These are phyloP conservation scores for Rosa hybrid DNA, from an alignment of 331 rosid species.

Conservation along the genomic window DNA sequence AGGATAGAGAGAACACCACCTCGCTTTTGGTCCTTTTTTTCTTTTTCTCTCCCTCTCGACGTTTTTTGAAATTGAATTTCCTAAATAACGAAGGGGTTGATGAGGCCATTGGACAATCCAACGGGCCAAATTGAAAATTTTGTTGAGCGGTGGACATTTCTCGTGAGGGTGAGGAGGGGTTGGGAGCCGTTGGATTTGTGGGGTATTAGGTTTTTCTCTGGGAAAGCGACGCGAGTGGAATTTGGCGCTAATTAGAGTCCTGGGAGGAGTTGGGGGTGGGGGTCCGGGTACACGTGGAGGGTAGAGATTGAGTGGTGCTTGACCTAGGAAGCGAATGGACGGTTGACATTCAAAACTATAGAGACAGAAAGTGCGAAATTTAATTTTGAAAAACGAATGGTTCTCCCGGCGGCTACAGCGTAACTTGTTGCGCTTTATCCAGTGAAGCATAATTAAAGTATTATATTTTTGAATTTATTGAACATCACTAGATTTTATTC, in stretches of 20 bases:
- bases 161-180: background rate
- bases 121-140: slow-evolving; percentile 15
- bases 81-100: slow-evolving; percentile 37
- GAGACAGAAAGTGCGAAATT: background rate
- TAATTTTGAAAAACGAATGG: background rate
- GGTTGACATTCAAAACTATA: slow-evolving; percentile 29
- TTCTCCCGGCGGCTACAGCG: slow-evolving; percentile 1
- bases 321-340: slow-evolving; percentile 3
- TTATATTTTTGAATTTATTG: background rate
- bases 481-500: background rate
- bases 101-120: background rate
- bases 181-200: slow-evolving; percentile 39
- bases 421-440: background rate
- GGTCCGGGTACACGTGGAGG: slow-evolving; percentile 37
- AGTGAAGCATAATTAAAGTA: too few relatives aligned
- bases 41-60: slow-evolving; percentile 41
- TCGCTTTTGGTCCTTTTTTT: slow-evolving; percentile 14
- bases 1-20: background rate
- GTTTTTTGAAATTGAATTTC: slow-evolving; percentile 61
- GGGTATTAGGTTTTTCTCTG: slow-evolving; percentile 12
- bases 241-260: slow-evolving; percentile 74
- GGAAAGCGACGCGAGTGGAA: slow-evolving; percentile 33
- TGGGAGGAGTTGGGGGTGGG: background rate
- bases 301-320: slow-evolving; percentile 5
- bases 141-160: slow-evolving; percentile 23